A percentile compares a stretch with the other conserved stretches of the same genome.
These are phyloP conservation scores for Meripilus lineatus DNA, from an alignment of 1,284 basidiomycete genomes.

Conservation along the genomic window DNA sequence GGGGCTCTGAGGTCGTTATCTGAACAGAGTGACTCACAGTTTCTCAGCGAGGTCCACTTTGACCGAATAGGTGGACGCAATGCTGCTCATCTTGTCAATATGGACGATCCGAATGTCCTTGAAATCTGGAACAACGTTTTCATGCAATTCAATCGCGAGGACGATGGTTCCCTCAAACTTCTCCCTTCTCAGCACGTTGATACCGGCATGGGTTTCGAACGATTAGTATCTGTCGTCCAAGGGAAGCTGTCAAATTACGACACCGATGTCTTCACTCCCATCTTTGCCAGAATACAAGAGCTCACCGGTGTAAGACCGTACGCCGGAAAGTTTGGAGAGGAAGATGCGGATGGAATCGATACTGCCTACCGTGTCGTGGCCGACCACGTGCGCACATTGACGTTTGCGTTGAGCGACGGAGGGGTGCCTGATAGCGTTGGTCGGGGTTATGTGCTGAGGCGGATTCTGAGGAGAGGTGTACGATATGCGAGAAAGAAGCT, in stretches of 20 bases:
- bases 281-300: conserved; percentile 87
- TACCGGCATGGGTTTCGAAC: conserved; percentile 99
- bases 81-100: conserved; percentile 88
- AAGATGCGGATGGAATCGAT: conserved; percentile 92
- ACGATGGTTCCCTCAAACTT: conserved; percentile 74
- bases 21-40: background rate
- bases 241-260: conserved; percentile 95
- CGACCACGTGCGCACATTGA: conserved; percentile 94
- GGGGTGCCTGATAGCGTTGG: conserved; percentile 96
- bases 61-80: conserved; percentile 95
- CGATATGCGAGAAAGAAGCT: conserved; percentile 96
- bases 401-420: conserved; percentile 94
- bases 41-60: conserved; percentile 85
- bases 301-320: conserved; percentile 88
- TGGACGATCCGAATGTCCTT: conserved; percentile 93
- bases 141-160: conserved; percentile 97
- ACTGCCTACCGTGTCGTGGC: conserved; percentile 97
- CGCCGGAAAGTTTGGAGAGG: conserved; percentile 86
- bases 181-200: conserved; percentile 96
- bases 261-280: conserved; percentile 91
- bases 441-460: conserved; percentile 90
- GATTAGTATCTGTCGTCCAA: conserved; percentile 92
- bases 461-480: conserved; percentile 89
- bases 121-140: conserved; percentile 99
- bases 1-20: conserved; percentile 7